Evolutionary conservation across 495 filamentous ascomycete species (phyloP), one percentile per base, ranked within the genome.

Genomic region (Penicillium simplicissimum): DNA sequence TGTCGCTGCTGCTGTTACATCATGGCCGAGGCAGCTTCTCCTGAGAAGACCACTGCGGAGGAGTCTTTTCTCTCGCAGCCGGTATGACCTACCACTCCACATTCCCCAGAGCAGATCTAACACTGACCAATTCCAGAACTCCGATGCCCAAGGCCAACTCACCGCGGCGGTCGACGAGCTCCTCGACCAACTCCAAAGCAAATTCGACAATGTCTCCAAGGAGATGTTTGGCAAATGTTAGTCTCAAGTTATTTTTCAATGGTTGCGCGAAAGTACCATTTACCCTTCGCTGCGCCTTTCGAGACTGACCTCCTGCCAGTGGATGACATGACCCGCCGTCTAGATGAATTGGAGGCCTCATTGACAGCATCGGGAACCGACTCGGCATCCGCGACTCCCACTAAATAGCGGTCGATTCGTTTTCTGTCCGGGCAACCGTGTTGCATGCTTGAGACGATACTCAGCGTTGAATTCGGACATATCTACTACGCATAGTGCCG

Each of bases 311-410:
- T 21, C 38, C 15, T 45, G 38, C 34, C 63, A 97, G 93, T 98
- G 87, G 94, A 98, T 67, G 95, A 97, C 57, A 97, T 98, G 94
- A 88, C 91, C 13, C 82, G 88, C 60, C 88, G 94, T 17, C 76
- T 98, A 5, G 94, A 98, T 71, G 90, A 88, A 52, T 84, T 98
- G 36, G 94, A 98, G 74, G 81, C 89, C 43, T 87, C 88, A 38
- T 61, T 79, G 36, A 67, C 63, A 19, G 58, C 67, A 36, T 58
- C 62, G 2, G 48, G 51, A 7, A 57, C 38, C 21, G 67, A 68
- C 17, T 25, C 71, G 47, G 59, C 64, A 7, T 47, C 64, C 11
- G 54, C 66, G 11, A 65, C 59, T 11, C 64, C 67, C 40, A 52
- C 65, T 25, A 69, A 72, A 66, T 75, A 60, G 67, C 11, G 3